These are phyloP conservation scores for Citrullus mucosospermus DNA, from an alignment of 306 rosid genomes.

Conservation along the genomic window DNA sequence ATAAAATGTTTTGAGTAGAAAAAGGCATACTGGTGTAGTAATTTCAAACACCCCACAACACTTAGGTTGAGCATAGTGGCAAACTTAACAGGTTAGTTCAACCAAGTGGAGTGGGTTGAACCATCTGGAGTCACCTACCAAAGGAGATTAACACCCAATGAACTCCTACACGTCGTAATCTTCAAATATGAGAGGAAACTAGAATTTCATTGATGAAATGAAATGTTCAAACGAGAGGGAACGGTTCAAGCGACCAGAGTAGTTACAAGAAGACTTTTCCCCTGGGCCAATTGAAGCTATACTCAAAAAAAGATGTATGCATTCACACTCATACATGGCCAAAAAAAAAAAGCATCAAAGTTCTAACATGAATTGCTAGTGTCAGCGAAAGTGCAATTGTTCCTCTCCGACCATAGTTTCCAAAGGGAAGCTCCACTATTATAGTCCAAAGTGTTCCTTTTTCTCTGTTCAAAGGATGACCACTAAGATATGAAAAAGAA, in stretches of 20 bases:
- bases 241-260: neutral
- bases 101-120: neutral
- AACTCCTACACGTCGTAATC: too few relatives aligned
- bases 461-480: too few relatives aligned
- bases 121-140: neutral
- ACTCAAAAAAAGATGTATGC: neutral
- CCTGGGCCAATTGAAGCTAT: neutral
- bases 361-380: neutral
- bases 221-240: neutral
- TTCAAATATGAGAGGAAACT: neutral
- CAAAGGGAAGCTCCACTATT: too few relatives aligned
- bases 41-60: neutral
- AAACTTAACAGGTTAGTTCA: neutral
- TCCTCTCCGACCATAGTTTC: neutral
- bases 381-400: neutral
- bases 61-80: neutral
- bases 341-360: neutral
- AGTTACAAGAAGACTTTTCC: neutral
- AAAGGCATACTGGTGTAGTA: neutral
- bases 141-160: too few relatives aligned
- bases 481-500: too few relatives aligned
- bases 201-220: neutral
- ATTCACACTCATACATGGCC: neutral
- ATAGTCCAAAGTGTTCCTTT: too few relatives aligned
- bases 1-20: neutral